Evolutionary conservation across 2,329 filamentous ascomycete species (phyloP).

Genomic region (Cytospora piceicola): DNA sequence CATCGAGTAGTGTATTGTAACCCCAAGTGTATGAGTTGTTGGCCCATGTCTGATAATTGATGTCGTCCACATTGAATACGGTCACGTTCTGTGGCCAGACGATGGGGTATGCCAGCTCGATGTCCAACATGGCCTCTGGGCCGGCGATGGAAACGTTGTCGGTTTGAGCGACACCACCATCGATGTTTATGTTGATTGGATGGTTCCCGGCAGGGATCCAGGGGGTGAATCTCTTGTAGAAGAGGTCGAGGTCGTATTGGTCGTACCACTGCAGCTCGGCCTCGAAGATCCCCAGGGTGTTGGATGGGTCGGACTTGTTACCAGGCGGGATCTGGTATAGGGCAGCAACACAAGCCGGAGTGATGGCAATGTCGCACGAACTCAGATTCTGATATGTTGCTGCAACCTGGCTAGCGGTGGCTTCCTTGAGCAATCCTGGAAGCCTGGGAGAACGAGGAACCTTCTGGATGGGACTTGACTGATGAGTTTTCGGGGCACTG

Average conservation of each 20-base stretch:
- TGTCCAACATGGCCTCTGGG: conserved; percentile 44
- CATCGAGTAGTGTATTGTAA: conserved; percentile 42
- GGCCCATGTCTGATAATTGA: conserved; percentile 39
- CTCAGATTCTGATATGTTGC: conserved; percentile 13
- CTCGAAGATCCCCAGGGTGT: conserved; percentile 38
- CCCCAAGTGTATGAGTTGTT: conserved; percentile 26
- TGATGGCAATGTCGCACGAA: conserved; percentile 18
- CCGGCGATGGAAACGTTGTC: conserved; percentile 32
- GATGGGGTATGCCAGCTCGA: conserved; percentile 42
- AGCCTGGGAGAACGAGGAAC: neutral
- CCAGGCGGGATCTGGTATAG: conserved; percentile 32
- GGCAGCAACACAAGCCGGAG: conserved; percentile 23
- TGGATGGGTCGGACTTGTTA: conserved; percentile 27
- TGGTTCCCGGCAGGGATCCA: conserved; percentile 22
- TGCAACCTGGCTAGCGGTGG: neutral
- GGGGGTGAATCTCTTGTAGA: conserved; percentile 12
- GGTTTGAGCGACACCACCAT: conserved; percentile 26
- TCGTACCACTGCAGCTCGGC: conserved; percentile 41
- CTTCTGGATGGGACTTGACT: neutral
- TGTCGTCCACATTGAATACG: conserved; percentile 49
- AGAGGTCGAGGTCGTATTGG: conserved; percentile 20
- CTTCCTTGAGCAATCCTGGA: neutral
- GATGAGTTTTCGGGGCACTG: neutral
- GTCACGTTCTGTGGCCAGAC: conserved; percentile 45
- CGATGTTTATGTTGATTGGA: conserved; percentile 14